A percentile compares a stretch with the other conserved stretches of the same genome.
Conservation (phyloP, 2,329 filamentous ascomycete genomes). For the Pyrenophora teres region DNA sequence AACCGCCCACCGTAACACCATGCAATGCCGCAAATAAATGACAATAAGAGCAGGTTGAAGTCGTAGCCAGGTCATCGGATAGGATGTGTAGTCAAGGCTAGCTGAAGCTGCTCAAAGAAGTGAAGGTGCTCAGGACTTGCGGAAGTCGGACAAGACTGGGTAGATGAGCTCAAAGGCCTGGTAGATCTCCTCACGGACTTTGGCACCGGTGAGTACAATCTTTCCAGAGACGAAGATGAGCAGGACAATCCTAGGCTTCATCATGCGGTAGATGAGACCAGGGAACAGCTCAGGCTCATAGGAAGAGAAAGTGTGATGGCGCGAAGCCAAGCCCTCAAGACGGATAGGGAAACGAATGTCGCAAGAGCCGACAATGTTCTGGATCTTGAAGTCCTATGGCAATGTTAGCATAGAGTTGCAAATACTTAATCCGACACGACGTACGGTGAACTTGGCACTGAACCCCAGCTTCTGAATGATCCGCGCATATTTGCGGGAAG, state of each 20-base stretch:
- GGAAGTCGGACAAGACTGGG: constrained; percentile 58
- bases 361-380: constrained; percentile 95
- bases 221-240: constrained; percentile 98
- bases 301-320: constrained; percentile 94
- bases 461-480: constrained; percentile 99
- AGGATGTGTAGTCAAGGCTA: constrained; percentile 10
- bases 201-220: constrained; percentile 96
- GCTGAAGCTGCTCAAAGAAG: constrained; percentile 2
- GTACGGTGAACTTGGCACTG: constrained; percentile 90
- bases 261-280: constrained; percentile 99
- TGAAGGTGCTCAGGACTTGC: constrained; percentile 59
- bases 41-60: constrained; percentile 20
- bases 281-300: constrained; percentile 99
- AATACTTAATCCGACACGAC: constrained; percentile 23
- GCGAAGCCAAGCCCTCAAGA: constrained; percentile 90
- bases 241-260: constrained; percentile 98
- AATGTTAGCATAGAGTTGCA: constrained; percentile 22
- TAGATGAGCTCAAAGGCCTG: constrained; percentile 48
- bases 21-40: constrained; percentile 47
- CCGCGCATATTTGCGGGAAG: constrained; percentile 94
- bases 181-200: constrained; percentile 92
- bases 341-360: constrained; percentile 99
- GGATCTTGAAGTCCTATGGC: constrained; percentile 84
- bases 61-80: constrained; percentile 9
- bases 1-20: constrained; percentile 42